These are phyloP conservation scores for Plasmodium coatneyi DNA, from an alignment of 169 alveolate species.

Conservation along the genomic window DNA sequence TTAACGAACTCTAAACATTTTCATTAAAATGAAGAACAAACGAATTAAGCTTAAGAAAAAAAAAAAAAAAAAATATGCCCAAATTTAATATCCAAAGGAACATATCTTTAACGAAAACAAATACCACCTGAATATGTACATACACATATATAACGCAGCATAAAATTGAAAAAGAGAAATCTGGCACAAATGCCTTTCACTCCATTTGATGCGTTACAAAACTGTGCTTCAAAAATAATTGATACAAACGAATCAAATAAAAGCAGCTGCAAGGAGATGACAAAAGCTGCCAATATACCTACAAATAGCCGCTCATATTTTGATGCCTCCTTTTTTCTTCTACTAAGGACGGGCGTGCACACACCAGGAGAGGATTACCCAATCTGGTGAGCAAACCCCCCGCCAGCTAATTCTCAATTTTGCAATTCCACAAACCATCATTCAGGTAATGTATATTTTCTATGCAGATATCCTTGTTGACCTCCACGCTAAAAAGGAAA, in stretches of 20 bases:
- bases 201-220: neutral
- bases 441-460: slow-evolving; percentile 92
- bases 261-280: neutral
- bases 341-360: neutral
- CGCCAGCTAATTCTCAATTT: slow-evolving; percentile 41
- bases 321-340: neutral
- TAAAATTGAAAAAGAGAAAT: neutral
- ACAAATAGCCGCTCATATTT: neutral
- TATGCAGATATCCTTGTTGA: slow-evolving; percentile 93
- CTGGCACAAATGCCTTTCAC: neutral
- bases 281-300: neutral
- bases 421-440: slow-evolving; percentile 96
- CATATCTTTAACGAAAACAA: neutral
- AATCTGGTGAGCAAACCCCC: neutral
- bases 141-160: neutral
- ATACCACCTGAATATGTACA: neutral
- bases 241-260: neutral
- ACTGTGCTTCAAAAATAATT: neutral
- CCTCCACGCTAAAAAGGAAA: slow-evolving; percentile 78
- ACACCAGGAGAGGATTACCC: neutral
- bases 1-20: neutral
- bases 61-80: neutral
- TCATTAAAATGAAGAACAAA: neutral
- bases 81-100: neutral
- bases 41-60: neutral